A percentile compares a stretch with the other conserved stretches of the same genome.
Evolutionary conservation across 495 filamentous ascomycete genomes (phyloP).

Genomic region (Trichoderma parareesei): DNA sequence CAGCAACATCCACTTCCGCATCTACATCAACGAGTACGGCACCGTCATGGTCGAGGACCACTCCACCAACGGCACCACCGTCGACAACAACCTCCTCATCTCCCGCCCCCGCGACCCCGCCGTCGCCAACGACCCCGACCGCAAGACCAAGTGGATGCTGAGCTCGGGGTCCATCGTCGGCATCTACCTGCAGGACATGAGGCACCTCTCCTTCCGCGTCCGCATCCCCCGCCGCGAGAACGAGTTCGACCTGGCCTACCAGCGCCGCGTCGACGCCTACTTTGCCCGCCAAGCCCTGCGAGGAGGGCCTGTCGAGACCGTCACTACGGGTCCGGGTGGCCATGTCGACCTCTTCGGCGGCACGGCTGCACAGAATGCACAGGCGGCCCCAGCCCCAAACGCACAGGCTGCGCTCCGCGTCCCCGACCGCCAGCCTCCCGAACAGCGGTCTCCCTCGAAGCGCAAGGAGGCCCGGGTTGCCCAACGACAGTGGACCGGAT

Average conservation of each 20-base stretch:
- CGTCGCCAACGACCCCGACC: conserved; percentile 38
- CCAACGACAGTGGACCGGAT: conserved; percentile 65
- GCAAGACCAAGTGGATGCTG: conserved; percentile 26
- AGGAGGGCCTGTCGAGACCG: conserved; percentile 30
- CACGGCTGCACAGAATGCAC: background rate
- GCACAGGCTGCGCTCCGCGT: background rate
- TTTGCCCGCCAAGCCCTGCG: conserved; percentile 23
- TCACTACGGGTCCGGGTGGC: conserved; percentile 38
- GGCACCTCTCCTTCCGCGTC: conserved; percentile 69
- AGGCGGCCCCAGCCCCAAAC: background rate
- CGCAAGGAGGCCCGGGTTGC: conserved; percentile 11
- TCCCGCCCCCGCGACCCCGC: conserved; percentile 29
- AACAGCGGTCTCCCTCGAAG: background rate
- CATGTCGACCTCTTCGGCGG: conserved; percentile 25
- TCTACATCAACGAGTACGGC: conserved; percentile 70
- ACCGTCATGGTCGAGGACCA: conserved; percentile 85
- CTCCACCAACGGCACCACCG: conserved; percentile 87
- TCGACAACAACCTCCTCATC: conserved; percentile 58
- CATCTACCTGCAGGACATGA: conserved; percentile 47
- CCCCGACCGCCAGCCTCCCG: background rate
- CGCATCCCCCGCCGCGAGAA: conserved; percentile 69
- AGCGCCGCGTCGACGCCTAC: conserved; percentile 50
- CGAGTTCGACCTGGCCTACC: conserved; percentile 46
- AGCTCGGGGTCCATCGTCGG: conserved; percentile 63
- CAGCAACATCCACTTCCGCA: conserved; percentile 87